Base-by-base conservation (phyloP, 345 rosid species). In the Turnera subulata region DNA sequence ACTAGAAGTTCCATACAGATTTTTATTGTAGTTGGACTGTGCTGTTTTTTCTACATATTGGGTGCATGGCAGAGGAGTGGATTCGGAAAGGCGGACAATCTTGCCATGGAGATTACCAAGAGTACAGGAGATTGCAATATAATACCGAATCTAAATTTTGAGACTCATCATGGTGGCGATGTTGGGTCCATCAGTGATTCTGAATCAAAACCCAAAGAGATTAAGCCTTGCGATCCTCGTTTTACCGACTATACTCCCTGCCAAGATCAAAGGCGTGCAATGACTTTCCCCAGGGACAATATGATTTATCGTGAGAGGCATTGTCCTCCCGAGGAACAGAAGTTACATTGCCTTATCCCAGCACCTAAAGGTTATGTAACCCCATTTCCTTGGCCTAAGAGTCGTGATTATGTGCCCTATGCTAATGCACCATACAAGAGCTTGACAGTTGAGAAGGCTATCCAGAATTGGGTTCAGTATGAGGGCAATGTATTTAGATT, bases 11-110 rank as follows among this genome's bases (percentile, higher is more conserved):
- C 96, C 38, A 59, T 93, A 40, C 96, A 89, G 64, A 77, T 93
- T 61, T 84, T 93, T 58, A 80, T 93, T 22, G 85, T 93, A 13
- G 79, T 76, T 21, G 90, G 95, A 48, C 51, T 93, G 21, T 93
- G 99, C 67, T 84, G 95, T 63, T 93, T 90, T 73, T 93, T 90
- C 60, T 93, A 93, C 73, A 77, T 90, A 21, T 65, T 93, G 14
- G 99, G 99, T 18, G 99, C 97, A 21, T 93, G 99, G 99, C 99
- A 90, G 67, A 72, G 90, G 37, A 90, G 99, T 61, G 99, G 99
- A 1, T 94, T 90, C 25, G 99, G 99, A 48, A 93, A 93, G 75
- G 99, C 97, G 29, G 99, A 93, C 59, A 85, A 90, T 51, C 92
- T 90, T 55, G 99, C 99, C 62, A 61, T 85, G 63, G 84, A 82